Percentiles rank a stretch among this genome's conserved stretches.
phyloP scores from a whole-genome alignment of 768 basidiomycete genomes.

The Dendrothele bispora region DNA sequence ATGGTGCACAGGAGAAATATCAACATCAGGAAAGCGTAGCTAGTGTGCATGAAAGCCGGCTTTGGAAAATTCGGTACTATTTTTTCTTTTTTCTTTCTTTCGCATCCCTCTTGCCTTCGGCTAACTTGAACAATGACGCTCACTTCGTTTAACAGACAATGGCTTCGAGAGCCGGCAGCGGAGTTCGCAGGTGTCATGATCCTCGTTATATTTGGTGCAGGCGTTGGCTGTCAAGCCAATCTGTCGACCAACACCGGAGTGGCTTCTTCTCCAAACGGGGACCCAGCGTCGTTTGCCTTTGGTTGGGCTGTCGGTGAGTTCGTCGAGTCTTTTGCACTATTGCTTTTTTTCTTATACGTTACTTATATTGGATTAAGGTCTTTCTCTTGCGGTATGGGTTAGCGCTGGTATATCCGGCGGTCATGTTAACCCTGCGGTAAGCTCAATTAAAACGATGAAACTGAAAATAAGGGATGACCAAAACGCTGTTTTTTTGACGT shows the following conservation, averaged over 20 bases:
- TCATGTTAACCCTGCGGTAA: conserved; percentile 39
- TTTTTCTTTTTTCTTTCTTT: no score
- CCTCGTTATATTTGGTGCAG: conserved; percentile 50
- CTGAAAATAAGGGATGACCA: background rate
- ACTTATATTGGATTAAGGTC: conserved; percentile 27
- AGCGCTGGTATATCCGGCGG: conserved; percentile 49
- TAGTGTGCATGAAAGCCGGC: no score
- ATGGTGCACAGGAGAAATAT: no score
- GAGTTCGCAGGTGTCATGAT: conserved; percentile 58
- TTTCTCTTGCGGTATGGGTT: conserved; percentile 48
- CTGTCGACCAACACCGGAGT: conserved; percentile 36
- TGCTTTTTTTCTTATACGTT: background rate
- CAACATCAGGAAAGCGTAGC: no score
- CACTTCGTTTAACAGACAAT: no score
- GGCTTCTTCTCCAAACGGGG: conserved; percentile 40
- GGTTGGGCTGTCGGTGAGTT: no score
- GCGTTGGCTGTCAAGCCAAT: conserved; percentile 40
- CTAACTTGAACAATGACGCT: no score
- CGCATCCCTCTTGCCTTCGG: no score
- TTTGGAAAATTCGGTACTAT: no score
- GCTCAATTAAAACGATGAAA: background rate
- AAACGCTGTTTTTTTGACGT: background rate
- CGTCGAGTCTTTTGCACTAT: no score
- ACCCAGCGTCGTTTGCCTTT: no score
- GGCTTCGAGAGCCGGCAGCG: conserved; percentile 40